Evolutionary conservation across 148 eudicot species (phyloP).

Genomic region (Amaranthus hypochondriacus): DNA sequence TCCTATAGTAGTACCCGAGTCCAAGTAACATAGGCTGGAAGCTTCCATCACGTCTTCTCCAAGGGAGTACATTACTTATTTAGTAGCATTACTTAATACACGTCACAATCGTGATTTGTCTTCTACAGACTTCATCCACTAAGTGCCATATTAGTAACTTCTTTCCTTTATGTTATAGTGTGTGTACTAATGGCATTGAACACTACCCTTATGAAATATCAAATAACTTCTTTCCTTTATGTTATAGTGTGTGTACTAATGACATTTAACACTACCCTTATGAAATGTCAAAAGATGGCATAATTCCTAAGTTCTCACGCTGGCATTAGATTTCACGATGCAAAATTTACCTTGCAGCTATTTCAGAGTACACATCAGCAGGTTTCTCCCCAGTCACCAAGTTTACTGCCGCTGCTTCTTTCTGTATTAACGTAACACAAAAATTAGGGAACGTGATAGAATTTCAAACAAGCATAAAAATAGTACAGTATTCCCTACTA

Average conservation of each 20-base stretch:
- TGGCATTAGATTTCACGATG: background rate
- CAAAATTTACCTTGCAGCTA: constrained; percentile 62
- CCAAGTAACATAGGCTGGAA: too few species aligned
- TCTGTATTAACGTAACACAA: constrained; percentile 37
- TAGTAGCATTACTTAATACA: background rate
- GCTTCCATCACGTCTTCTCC: too few species aligned
- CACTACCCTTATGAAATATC: too few species aligned
- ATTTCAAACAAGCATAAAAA: background rate
- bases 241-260: background rate
- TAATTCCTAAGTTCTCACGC: background rate
- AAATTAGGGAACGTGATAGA: constrained; percentile 10
- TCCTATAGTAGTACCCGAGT: too few species aligned
- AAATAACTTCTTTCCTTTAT: background rate
- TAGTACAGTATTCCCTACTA: background rate
- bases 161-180: background rate
- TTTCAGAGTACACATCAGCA: constrained; percentile 90
- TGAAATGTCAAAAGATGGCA: constrained; percentile 1
- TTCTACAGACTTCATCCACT: background rate
- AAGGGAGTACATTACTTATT: too few species aligned
- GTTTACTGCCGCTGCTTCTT: constrained; percentile 91
- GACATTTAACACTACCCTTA: constrained; percentile 8
- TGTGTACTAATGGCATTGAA: background rate
- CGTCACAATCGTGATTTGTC: background rate
- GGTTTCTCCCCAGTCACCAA: constrained; percentile 75
- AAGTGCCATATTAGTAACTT: background rate